These are phyloP conservation scores for Wilhelminamyces savonicus DNA, from an alignment of 805 yeast species.

Conservation along the genomic window DNA sequence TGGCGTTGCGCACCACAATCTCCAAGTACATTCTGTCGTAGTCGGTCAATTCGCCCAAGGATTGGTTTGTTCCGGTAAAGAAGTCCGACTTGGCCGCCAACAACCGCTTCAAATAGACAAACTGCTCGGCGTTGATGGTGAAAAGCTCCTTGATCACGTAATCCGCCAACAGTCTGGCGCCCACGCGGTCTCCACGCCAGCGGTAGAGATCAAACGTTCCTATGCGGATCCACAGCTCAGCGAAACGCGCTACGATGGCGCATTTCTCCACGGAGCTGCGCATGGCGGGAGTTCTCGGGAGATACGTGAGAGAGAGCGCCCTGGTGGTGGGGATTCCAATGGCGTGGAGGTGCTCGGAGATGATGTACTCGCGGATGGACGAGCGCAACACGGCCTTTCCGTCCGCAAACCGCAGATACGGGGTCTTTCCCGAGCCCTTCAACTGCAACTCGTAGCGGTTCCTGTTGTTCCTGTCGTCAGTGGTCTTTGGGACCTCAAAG, in stretches of 20 bases:
- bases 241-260: constrained; percentile 79
- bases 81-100: constrained; percentile 13
- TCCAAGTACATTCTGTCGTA: constrained; percentile 72
- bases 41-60: constrained; percentile 38
- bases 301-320: constrained; percentile 63
- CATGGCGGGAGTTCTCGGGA: constrained; percentile 75
- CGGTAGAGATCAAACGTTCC: constrained; percentile 86
- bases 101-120: constrained; percentile 21
- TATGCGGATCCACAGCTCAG: constrained; percentile 79
- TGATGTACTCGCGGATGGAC: constrained; percentile 79
- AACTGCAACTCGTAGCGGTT: constrained; percentile 62
- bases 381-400: constrained; percentile 92
- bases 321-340: constrained; percentile 85
- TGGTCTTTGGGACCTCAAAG: constrained; percentile 54
- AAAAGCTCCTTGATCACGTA: constrained; percentile 66
- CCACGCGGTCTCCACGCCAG: constrained; percentile 62
- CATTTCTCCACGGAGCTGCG: constrained; percentile 70
- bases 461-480: constrained; percentile 17
- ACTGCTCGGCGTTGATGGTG: constrained; percentile 23
- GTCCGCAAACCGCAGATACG: constrained; percentile 91
- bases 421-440: constrained; percentile 90
- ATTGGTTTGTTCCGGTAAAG: constrained; percentile 9
- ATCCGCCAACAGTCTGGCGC: constrained; percentile 58
- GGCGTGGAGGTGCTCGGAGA: constrained; percentile 73
- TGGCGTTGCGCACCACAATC: constrained; percentile 67